phyloP scores from a whole-genome alignment of 345 rosid genomes.

The Eucalyptus tenuipes region DNA sequence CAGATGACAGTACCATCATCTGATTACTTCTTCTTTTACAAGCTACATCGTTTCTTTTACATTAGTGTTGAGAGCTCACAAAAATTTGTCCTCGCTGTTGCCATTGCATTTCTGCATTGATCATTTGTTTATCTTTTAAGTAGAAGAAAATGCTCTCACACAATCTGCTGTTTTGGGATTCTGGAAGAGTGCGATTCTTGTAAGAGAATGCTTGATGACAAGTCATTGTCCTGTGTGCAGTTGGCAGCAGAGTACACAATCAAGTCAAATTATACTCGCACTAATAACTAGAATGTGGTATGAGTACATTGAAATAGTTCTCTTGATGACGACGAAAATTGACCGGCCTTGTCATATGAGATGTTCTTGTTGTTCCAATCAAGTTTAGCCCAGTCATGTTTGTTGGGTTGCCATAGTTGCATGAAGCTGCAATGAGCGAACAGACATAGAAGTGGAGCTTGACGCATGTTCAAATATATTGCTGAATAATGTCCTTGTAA shows the following conservation, averaged over 20 bases:
- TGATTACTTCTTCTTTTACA: background rate
- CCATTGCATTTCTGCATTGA: background rate
- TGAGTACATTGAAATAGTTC: background rate
- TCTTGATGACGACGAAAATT: background rate
- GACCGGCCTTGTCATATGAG: background rate
- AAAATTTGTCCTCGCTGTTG: background rate
- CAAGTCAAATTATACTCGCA: background rate
- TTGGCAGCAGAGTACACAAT: background rate
- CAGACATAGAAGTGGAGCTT: too few species aligned
- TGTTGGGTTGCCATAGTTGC: background rate
- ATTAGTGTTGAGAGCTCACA: background rate
- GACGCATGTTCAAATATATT: too few species aligned
- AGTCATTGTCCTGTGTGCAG: background rate
- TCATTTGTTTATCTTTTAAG: background rate
- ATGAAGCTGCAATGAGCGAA: background rate
- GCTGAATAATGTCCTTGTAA: background rate
- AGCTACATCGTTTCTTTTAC: background rate
- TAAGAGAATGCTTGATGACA: background rate
- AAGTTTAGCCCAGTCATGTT: background rate
- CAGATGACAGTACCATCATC: background rate
- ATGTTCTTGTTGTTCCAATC: background rate
- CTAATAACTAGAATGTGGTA: background rate
- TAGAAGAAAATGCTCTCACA: background rate
- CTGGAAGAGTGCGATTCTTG: background rate
- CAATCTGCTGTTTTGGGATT: background rate